Conservation (phyloP, 2,329 filamentous ascomycete species). For the Pseudocercospora cruenta region DNA sequence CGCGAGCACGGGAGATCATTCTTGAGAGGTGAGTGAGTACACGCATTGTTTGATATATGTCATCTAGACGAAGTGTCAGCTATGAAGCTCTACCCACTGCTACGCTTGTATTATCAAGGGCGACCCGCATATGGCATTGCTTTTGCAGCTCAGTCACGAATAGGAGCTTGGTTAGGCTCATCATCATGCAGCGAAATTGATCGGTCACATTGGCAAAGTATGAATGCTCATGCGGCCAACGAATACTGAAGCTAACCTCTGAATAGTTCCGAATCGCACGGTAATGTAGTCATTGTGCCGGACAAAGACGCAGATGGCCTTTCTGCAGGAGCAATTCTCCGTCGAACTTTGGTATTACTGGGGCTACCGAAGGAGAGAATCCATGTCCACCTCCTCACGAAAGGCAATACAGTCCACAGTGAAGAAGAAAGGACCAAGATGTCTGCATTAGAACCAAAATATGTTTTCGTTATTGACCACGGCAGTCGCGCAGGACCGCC, state of each 20-base stretch:
- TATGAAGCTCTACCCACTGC: not conserved
- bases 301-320: conserved; percentile 73
- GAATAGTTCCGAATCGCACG: conserved; percentile 54
- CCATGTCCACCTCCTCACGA: conserved; percentile 61
- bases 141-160: not conserved
- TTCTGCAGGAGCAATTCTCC: conserved; percentile 65
- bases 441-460: conserved; percentile 54
- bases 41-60: not conserved
- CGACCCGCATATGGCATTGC: not conserved
- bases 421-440: conserved; percentile 58
- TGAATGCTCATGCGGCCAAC: not conserved
- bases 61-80: not conserved
- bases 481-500: conserved; percentile 61
- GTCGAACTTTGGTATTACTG: conserved; percentile 62
- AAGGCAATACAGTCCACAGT: conserved; percentile 63
- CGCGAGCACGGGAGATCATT: conserved; percentile 60
- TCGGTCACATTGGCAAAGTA: not conserved
- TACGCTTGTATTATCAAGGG: no score
- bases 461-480: conserved; percentile 68
- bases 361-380: conserved; percentile 60
- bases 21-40: conserved; percentile 57
- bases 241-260: conserved; percentile 9
- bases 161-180: no score
- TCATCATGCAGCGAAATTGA: no score
- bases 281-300: conserved; percentile 63